Evolutionary conservation across 805 yeast genomes (phyloP), one percentile per base, ranked within the genome.

Genomic region (Ogataea wickerhamii): DNA sequence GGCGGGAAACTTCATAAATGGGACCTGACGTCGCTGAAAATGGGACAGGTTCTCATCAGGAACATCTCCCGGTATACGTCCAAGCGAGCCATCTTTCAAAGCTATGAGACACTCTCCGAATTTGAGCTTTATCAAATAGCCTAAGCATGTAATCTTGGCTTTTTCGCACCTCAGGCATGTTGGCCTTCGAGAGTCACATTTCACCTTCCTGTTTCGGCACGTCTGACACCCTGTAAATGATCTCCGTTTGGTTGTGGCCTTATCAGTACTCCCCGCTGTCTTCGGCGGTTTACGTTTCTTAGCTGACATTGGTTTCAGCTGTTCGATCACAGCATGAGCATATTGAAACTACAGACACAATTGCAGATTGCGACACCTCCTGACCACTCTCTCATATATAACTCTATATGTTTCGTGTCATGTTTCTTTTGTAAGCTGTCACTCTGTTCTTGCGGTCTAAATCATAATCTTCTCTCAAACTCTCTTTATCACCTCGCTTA

Each of bases 151-250:
- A 4, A 68, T 39, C 3, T 64, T 63, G 3, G 78, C 69, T 44
- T 66, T 71, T 28, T 41, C 48, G 55, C 81, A 76, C 37, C 79
- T 60, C 22, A 48, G 33, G 48, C 81, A 76, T 13, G 41, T 44
- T 2, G 80, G 80, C 37, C 61, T 60, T 4, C 55, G 44, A 10
- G 70, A 63, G 50, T 74, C 80, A 55, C 81, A 76, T 51, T 73
- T 73, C 46, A 75, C 73, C 45, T 73, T 74, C 18, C 80, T 58
- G 17, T 59, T 51, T 26, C 81, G 60, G 47, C 81, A 76, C 5
- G 80, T 76, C 64, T 74, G 71, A 53, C 81, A 76, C 4, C 81
- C 81, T 31, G 68, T 61, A 52, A 73, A 73, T 1, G 64, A 52
- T 25, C 66, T 44, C 22, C 14, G 11, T 14, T 26, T 26, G 11